Evolutionary conservation across 23 red algal genomes (phyloP).

Genomic region (Pyropia haitanensis): DNA sequence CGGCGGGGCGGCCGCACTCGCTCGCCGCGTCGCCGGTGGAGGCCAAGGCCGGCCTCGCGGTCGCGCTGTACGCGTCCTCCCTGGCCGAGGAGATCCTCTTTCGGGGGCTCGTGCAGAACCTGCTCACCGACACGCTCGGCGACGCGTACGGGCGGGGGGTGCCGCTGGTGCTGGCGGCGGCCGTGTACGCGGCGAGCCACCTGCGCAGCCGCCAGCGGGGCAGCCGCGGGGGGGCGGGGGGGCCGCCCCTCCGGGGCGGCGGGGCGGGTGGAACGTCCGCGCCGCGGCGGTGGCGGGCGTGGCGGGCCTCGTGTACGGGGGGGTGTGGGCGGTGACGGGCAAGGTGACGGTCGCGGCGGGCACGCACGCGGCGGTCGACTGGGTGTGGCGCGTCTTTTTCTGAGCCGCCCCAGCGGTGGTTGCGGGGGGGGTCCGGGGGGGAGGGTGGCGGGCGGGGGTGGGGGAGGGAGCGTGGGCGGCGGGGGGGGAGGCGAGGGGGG

Average conservation of each 20-base stretch:
- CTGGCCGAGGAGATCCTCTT: constrained; percentile 42
- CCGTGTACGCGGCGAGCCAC: constrained; percentile 12
- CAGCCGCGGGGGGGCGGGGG: too few relatives aligned
- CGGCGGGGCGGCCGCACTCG: constrained; percentile 1
- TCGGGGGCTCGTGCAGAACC: constrained; percentile 43
- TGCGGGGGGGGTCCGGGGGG: too few relatives aligned
- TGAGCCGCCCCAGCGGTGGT: too few relatives aligned
- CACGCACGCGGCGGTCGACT: constrained; percentile 28
- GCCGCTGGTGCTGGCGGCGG: constrained; percentile 17
- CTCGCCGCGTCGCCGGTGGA: not conserved
- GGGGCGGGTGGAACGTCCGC: constrained; percentile 17
- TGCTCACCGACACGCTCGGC: constrained; percentile 27
- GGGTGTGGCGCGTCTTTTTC: constrained; percentile 22
- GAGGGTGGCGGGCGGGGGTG: too few relatives aligned
- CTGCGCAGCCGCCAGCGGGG: constrained; percentile 17
- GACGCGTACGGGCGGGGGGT: constrained; percentile 4
- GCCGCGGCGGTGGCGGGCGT: constrained; percentile 11
- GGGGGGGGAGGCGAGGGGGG: too few relatives aligned
- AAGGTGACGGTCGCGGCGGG: constrained; percentile 35
- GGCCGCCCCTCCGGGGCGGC: not conserved
- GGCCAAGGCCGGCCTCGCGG: constrained; percentile 7
- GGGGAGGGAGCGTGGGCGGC: too few relatives aligned
- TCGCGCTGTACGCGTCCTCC: constrained; percentile 27
- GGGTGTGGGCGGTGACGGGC: constrained; percentile 28
- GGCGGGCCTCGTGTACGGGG: constrained; percentile 14